A percentile compares a stretch with the other conserved stretches of the same genome.
Conservation (phyloP, 257 asterid species). For the Penstemon newberryi region DNA sequence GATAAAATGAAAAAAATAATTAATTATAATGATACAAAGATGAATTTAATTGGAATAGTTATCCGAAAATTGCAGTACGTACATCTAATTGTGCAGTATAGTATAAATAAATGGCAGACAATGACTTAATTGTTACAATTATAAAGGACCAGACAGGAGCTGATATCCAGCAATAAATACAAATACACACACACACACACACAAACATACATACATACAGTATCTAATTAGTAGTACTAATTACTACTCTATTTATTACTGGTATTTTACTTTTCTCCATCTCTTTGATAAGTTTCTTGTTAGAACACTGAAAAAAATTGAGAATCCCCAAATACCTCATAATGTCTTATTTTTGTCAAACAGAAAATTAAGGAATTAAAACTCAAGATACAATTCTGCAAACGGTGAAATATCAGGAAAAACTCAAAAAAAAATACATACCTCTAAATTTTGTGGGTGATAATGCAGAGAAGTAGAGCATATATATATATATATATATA, state of each 20-base stretch:
- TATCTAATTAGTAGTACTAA: neutral
- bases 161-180: neutral
- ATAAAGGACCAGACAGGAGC: neutral
- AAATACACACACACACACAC: neutral
- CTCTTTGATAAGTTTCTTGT: neutral
- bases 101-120: neutral
- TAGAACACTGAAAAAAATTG: neutral
- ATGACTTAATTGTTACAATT: neutral
- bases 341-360: too few relatives aligned
- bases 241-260: too few relatives aligned
- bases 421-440: neutral
- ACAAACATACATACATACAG: neutral
- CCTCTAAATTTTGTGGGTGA: conserved; percentile 16
- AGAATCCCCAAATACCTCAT: too few relatives aligned
- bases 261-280: neutral
- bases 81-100: too few relatives aligned
- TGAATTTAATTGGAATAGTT: conserved; percentile 9
- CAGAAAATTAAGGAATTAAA: neutral
- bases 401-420: neutral
- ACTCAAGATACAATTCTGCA: neutral
- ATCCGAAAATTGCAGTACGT: neutral
- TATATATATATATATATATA: neutral
- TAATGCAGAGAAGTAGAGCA: neutral
- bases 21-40: neutral
- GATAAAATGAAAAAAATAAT: neutral